Evolutionary conservation across 805 yeast genomes (phyloP).

Genomic region (Hanseniaspora nectarophila): DNA sequence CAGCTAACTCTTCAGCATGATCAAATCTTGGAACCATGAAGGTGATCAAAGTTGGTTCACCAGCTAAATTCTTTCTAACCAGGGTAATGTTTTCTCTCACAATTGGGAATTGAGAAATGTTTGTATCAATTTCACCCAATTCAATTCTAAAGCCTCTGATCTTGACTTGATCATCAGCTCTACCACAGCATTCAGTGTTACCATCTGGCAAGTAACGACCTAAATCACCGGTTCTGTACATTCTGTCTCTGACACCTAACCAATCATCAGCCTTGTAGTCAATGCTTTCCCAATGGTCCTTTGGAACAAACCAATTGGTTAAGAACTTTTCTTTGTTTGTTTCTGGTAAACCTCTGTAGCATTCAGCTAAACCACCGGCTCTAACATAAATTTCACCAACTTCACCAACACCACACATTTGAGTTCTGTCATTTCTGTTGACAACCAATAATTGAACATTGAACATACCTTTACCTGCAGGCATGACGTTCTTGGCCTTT

Average conservation of each 20-base stretch:
- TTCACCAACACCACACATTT: slow-evolving; percentile 96
- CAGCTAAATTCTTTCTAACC: slow-evolving; percentile 82
- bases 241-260: slow-evolving; percentile 90
- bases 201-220: slow-evolving; percentile 97
- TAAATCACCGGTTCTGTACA: slow-evolving; percentile 93
- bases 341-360: slow-evolving; percentile 85
- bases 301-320: slow-evolving; percentile 77
- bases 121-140: slow-evolving; percentile 95
- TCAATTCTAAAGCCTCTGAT: slow-evolving; percentile 98
- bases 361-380: slow-evolving; percentile 96
- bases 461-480: slow-evolving; percentile 96
- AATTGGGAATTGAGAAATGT: slow-evolving; percentile 80
- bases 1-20: slow-evolving; percentile 35
- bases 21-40: slow-evolving; percentile 76
- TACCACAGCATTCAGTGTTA: slow-evolving; percentile 93
- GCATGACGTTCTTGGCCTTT: slow-evolving; percentile 86
- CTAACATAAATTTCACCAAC: slow-evolving; percentile 97
- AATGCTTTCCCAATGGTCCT: slow-evolving; percentile 46
- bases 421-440: slow-evolving; percentile 75
- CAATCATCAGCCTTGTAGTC: slow-evolving; percentile 49
- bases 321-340: slow-evolving; percentile 78
- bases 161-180: slow-evolving; percentile 98
- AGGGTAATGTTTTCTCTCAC: slow-evolving; percentile 89
- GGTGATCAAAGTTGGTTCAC: slow-evolving; percentile 82
- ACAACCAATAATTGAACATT: slow-evolving; percentile 91